Conservation (phyloP, 73 alveolate species). For the Paramecium octaurelia region DNA sequence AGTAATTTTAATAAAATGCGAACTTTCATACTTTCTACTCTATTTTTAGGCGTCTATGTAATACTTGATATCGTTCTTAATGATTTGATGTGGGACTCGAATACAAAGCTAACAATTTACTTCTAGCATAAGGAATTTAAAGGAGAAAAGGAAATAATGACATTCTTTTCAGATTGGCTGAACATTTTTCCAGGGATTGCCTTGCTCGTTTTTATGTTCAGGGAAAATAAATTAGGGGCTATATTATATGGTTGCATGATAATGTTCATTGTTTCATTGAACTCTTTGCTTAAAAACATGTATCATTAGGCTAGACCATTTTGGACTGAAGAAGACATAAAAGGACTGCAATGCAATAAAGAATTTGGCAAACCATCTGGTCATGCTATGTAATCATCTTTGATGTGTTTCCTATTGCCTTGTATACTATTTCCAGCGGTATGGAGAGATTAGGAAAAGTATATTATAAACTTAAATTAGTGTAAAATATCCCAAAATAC, state of each 20-base stretch:
- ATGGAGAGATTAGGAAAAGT: not conserved
- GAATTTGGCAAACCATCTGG: constrained; percentile 65
- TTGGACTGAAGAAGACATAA: not conserved
- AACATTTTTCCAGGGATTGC: not conserved
- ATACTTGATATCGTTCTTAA: not conserved
- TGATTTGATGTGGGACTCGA: not conserved
- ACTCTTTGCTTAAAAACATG: not conserved
- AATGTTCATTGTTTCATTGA: not conserved
- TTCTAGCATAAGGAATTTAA: not conserved
- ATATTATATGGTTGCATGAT: not conserved
- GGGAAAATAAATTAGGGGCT: not conserved
- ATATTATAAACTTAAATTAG: not conserved
- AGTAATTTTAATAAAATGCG: not conserved
- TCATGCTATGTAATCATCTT: constrained; percentile 47
- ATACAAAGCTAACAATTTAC: not conserved
- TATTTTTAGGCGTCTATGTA: not conserved
- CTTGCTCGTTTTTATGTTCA: not conserved
- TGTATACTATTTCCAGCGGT: not conserved
- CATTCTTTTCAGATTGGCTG: not conserved
- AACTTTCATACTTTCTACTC: not conserved
- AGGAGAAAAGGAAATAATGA: not conserved
- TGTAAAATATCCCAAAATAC: not conserved
- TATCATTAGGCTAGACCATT: constrained; percentile 18
- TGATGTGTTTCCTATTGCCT: not conserved
- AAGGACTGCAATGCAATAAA: not conserved